A percentile compares a stretch with the other conserved stretches of the same genome.
Evolutionary conservation across 1,284 basidiomycete genomes (phyloP).

Genomic region (Leccinum subfulvum): DNA sequence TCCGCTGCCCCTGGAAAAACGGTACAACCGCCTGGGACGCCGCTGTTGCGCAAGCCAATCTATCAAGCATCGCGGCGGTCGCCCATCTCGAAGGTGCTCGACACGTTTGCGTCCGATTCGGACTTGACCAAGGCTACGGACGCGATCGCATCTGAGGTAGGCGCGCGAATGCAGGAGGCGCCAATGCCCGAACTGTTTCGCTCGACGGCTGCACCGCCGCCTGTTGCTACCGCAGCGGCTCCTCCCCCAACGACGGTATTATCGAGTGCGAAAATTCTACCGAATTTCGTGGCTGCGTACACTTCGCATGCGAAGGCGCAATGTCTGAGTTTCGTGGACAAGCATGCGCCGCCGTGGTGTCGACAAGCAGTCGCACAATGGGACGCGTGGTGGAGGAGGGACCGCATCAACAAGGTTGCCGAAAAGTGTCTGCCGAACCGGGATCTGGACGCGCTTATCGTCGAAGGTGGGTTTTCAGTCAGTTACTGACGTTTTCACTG

Average conservation of each 20-base stretch:
- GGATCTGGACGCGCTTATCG: conserved; percentile 56
- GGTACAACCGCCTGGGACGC: conserved; percentile 36
- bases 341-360: conserved; percentile 34
- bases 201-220: conserved; percentile 36
- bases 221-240: background rate
- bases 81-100: conserved; percentile 49
- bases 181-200: conserved; percentile 63
- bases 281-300: conserved; percentile 21
- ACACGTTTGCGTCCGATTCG: conserved; percentile 58
- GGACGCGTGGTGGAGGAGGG: conserved; percentile 55
- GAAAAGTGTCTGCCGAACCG: conserved; percentile 56
- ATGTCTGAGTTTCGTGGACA: conserved; percentile 10
- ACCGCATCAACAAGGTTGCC: conserved; percentile 50
- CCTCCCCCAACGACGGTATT: background rate
- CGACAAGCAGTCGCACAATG: conserved; percentile 25
- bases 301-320: conserved; percentile 9
- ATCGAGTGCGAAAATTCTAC: background rate
- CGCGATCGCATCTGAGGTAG: conserved; percentile 37
- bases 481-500: conserved; percentile 10
- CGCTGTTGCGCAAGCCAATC: conserved; percentile 49
- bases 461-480: conserved; percentile 46
- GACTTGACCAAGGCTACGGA: conserved; percentile 50
- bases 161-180: conserved; percentile 31
- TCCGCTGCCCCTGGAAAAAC: conserved; percentile 23
- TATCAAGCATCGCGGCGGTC: conserved; percentile 42